phyloP scores from a whole-genome alignment of 78 protist species.

The Pelomyxa schiedti region DNA sequence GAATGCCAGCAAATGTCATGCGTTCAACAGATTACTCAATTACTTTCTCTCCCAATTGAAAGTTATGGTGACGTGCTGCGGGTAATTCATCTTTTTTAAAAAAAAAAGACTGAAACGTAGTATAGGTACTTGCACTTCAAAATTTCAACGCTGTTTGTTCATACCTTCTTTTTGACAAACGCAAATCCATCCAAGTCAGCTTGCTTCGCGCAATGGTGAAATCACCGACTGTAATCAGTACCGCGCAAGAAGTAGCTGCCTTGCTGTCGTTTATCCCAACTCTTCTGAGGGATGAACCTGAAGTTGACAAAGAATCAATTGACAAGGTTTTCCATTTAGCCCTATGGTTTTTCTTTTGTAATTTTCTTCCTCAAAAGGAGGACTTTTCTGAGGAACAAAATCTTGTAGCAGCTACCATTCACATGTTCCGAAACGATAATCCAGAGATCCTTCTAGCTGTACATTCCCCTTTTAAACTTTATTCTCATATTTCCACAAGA shows the following conservation, averaged over 20 bases:
- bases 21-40: slow-evolving; percentile 22
- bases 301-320: slow-evolving; percentile 26
- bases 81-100: too few relatives aligned
- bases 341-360: background rate
- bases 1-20: slow-evolving; percentile 26
- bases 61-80: slow-evolving; percentile 34
- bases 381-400: slow-evolving; percentile 74
- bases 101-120: too few relatives aligned
- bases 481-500: slow-evolving; percentile 7
- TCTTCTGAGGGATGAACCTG: slow-evolving; percentile 34
- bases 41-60: slow-evolving; percentile 45
- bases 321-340: slow-evolving; percentile 32
- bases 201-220: slow-evolving; percentile 7
- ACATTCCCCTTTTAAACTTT: background rate
- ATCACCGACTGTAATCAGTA: slow-evolving; percentile 21
- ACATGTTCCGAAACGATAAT: slow-evolving; percentile 39
- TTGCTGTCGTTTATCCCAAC: slow-evolving; percentile 27
- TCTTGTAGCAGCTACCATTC: slow-evolving; percentile 58
- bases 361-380: slow-evolving; percentile 16
- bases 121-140: slow-evolving; percentile 42
- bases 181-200: slow-evolving; percentile 28
- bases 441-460: slow-evolving; percentile 38
- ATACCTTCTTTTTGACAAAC: slow-evolving; percentile 24
- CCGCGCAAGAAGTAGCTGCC: slow-evolving; percentile 36
- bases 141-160: slow-evolving; percentile 34